A percentile compares a stretch with the other conserved stretches of the same genome.
Conservation (phyloP, 176 grass and related monocot species). For the maize (Zea mays) region Zm-B73-REFERENCE-NAM-5.0 NC_050097.1:28229501-28230000, state of each 20-base stretch:
- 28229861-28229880: neutral
- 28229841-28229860: too few relatives aligned
- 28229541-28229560: too few relatives aligned
- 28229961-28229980: conserved; percentile 1
- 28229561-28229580: too few relatives aligned
- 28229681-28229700: conserved; percentile 34
- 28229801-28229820: too few relatives aligned
- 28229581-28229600: neutral
- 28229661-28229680: neutral
- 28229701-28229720: conserved; percentile 21
- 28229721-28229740: neutral
- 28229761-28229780: neutral
- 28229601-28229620: neutral
- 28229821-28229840: too few relatives aligned
- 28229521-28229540: too few relatives aligned
- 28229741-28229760: neutral
- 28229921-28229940: conserved; percentile 35
- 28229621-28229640: neutral
- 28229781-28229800: too few relatives aligned
- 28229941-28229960: neutral
- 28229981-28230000: neutral
- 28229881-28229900: conserved; percentile 22
- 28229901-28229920: conserved; percentile 10
- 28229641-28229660: neutral
- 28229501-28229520: too few relatives aligned